Evolutionary conservation across 306 rosid genomes (phyloP).

Genomic region (Malus sylvestris): DNA sequence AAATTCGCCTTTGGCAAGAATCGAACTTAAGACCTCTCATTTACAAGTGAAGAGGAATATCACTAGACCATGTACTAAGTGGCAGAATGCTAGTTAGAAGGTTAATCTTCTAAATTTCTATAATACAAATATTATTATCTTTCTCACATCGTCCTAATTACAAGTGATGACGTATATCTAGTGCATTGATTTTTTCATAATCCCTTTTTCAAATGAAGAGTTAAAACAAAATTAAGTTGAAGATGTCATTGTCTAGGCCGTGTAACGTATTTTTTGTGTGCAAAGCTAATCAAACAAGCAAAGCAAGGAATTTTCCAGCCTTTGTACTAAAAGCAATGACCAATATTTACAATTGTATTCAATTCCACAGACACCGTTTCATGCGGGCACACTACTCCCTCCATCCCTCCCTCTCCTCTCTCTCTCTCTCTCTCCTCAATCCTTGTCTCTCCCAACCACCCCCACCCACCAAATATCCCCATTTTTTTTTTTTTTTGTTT

Average conservation of each 20-base stretch:
- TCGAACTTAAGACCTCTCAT: too few relatives aligned
- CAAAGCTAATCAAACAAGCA: conserved; percentile 34
- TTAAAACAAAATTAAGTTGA: not conserved
- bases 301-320: conserved; percentile 17
- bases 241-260: not conserved
- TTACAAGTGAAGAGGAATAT: too few relatives aligned
- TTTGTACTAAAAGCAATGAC: conserved; percentile 21
- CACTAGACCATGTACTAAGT: too few relatives aligned
- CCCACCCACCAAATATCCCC: not conserved
- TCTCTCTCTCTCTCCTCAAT: too few relatives aligned
- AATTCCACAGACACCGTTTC: not conserved
- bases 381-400: not conserved
- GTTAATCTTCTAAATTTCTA: too few relatives aligned
- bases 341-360: not conserved
- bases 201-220: not conserved
- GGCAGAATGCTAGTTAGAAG: not conserved
- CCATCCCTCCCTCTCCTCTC: too few relatives aligned
- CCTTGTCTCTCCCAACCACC: not conserved
- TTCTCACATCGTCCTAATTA: too few relatives aligned
- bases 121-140: too few relatives aligned
- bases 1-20: too few relatives aligned
- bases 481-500: not conserved
- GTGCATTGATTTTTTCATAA: not conserved
- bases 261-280: conserved; percentile 10
- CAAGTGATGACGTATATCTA: too few relatives aligned